Percentiles rank a stretch among this genome's conserved stretches.
These are phyloP conservation scores for Polygonum aviculare DNA, from an alignment of 148 eudicot genomes.

Conservation along the genomic window DNA sequence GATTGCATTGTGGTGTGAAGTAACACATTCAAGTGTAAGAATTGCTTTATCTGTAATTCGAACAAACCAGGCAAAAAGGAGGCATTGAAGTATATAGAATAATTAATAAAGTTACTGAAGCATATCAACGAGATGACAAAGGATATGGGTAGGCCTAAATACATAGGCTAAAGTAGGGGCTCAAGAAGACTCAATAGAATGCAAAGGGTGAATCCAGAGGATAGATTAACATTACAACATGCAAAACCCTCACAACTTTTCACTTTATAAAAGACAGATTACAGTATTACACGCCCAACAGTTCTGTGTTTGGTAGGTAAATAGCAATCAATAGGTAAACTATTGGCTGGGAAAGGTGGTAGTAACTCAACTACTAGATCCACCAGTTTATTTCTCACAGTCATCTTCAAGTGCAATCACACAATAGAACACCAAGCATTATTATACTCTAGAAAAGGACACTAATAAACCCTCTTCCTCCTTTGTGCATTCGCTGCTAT, in stretches of 20 bases:
- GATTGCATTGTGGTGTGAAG: neutral
- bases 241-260: neutral
- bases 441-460: neutral
- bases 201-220: neutral
- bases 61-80: neutral
- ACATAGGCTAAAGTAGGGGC: neutral
- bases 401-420: neutral
- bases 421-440: neutral
- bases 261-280: neutral
- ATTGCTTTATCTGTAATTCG: neutral
- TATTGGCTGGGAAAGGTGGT: neutral
- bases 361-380: neutral
- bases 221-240: neutral
- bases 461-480: neutral
- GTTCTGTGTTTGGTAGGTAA: neutral
- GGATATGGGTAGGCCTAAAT: neutral
- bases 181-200: neutral
- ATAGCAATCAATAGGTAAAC: neutral
- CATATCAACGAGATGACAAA: neutral
- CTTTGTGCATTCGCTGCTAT: neutral
- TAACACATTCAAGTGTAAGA: neutral
- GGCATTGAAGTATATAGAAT: neutral
- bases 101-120: neutral
- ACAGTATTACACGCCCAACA: neutral
- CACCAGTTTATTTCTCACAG: neutral